Evolutionary conservation across 2,329 filamentous ascomycete species (phyloP).

Genomic region (Calonectria hongkongensis): DNA sequence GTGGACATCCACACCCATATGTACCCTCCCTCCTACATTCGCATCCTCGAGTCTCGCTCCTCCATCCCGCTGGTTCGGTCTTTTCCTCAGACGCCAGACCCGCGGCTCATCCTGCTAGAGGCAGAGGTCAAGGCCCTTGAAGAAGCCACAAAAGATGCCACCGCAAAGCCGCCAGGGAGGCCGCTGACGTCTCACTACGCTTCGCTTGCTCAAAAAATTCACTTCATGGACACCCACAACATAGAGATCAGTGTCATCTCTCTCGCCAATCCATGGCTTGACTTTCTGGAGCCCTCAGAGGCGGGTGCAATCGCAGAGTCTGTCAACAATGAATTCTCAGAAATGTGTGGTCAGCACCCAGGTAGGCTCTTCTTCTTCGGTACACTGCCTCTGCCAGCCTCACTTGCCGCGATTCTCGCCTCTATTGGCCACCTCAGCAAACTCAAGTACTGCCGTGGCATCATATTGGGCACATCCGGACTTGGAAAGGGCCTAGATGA

Average conservation of each 20-base stretch:
- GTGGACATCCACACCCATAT: conserved; percentile 83
- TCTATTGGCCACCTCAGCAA: conserved; percentile 78
- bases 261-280: conserved; percentile 94
- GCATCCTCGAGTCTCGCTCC: conserved; percentile 74
- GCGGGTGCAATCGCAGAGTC: conserved; percentile 77
- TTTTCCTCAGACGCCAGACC: conserved; percentile 74
- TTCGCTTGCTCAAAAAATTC: conserved; percentile 85
- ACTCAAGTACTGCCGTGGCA: conserved; percentile 84
- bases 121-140: conserved; percentile 68
- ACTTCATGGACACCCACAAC: conserved; percentile 89
- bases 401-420: conserved; percentile 75
- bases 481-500: conserved; percentile 89
- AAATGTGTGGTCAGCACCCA: conserved; percentile 79
- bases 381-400: conserved; percentile 84
- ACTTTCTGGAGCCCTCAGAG: conserved; percentile 81
- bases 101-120: conserved; percentile 80
- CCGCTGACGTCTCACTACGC: conserved; percentile 90
- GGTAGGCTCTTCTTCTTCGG: conserved; percentile 89
- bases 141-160: conserved; percentile 71
- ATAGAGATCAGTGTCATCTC: conserved; percentile 91
- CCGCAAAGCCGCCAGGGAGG: conserved; percentile 80
- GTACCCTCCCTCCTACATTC: conserved; percentile 79
- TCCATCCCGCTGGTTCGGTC: conserved; percentile 83
- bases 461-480: conserved; percentile 91
- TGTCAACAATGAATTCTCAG: conserved; percentile 87